phyloP scores from a whole-genome alignment of 2,329 filamentous ascomycete species.

The Seiridium unicorne region DNA sequence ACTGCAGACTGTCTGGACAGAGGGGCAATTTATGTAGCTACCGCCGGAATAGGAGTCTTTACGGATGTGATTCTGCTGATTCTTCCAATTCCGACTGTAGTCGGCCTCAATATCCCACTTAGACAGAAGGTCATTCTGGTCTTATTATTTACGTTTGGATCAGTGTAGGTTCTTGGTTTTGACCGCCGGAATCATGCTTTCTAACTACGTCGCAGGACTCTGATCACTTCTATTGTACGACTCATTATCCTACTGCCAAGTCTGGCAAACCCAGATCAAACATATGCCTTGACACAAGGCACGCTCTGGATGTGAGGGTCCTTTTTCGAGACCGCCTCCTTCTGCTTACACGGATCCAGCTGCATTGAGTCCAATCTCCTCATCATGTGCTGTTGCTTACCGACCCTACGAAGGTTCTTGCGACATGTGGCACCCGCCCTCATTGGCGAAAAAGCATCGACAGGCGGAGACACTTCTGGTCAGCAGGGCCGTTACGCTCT shows the following conservation, averaged over 20 bases:
- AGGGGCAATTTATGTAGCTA: conserved; percentile 46
- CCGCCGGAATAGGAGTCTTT: conserved; percentile 44
- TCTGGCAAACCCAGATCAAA: conserved; percentile 21
- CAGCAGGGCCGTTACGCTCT: neutral
- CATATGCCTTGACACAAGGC: conserved; percentile 26
- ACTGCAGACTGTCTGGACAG: conserved; percentile 40
- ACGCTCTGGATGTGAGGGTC: conserved; percentile 26
- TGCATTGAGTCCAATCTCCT: conserved; percentile 38
- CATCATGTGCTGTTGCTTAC: conserved; percentile 38
- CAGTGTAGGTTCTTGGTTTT: conserved; percentile 21
- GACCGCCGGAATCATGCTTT: neutral
- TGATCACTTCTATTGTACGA: conserved; percentile 31
- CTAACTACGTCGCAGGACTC: conserved; percentile 21
- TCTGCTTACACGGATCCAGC: conserved; percentile 14
- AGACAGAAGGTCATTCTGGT: conserved; percentile 45
- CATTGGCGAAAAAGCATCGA: conserved; percentile 17
- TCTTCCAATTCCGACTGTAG: conserved; percentile 44
- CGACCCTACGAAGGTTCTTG: conserved; percentile 38
- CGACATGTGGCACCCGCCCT: conserved; percentile 32
- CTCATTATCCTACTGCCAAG: conserved; percentile 24
- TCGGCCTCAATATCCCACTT: conserved; percentile 41
- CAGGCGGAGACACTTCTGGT: neutral
- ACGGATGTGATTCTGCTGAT: conserved; percentile 46
- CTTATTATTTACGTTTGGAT: conserved; percentile 43
- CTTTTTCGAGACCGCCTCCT: neutral